phyloP scores from a whole-genome alignment of 495 filamentous ascomycete species.

The Aspergillus ostianus region DNA sequence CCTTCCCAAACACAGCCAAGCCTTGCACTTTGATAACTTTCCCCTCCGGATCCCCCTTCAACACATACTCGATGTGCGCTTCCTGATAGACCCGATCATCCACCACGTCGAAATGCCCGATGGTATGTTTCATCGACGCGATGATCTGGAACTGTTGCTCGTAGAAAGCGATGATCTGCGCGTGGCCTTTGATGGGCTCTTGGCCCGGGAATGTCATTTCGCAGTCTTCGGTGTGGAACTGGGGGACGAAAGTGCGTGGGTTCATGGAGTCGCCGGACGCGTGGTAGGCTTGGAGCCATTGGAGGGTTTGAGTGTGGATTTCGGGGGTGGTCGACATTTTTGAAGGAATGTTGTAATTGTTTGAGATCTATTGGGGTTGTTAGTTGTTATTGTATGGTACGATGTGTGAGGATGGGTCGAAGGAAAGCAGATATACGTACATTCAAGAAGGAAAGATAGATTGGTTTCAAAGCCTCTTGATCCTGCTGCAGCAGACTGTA shows the following conservation, averaged over 20 bases:
- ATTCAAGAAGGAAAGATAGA: not conserved
- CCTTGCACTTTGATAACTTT: not conserved
- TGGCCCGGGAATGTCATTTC: not conserved
- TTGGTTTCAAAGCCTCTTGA: too few relatives aligned
- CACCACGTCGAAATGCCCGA: not conserved
- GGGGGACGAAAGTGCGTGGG: not conserved
- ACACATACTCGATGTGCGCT: not conserved
- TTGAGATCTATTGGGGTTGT: not conserved
- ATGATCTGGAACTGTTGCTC: not conserved
- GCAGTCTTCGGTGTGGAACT: conserved; percentile 1
- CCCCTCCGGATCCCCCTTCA: not conserved
- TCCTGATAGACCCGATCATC: not conserved
- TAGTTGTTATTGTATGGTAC: not conserved
- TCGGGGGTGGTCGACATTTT: not conserved
- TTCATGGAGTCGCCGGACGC: not conserved
- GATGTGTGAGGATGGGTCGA: not conserved
- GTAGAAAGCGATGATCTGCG: conserved; percentile 3
- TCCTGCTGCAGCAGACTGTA: too few relatives aligned
- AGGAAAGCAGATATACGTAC: not conserved
- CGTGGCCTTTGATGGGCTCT: not conserved
- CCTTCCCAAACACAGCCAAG: not conserved
- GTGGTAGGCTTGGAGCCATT: conserved; percentile 3
- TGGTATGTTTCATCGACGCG: conserved; percentile 1
- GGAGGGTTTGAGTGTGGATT: not conserved
- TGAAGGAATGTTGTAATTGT: too few relatives aligned